These are phyloP conservation scores for Leccinum broughii DNA, from an alignment of 768 basidiomycete genomes.

Conservation along the genomic window DNA sequence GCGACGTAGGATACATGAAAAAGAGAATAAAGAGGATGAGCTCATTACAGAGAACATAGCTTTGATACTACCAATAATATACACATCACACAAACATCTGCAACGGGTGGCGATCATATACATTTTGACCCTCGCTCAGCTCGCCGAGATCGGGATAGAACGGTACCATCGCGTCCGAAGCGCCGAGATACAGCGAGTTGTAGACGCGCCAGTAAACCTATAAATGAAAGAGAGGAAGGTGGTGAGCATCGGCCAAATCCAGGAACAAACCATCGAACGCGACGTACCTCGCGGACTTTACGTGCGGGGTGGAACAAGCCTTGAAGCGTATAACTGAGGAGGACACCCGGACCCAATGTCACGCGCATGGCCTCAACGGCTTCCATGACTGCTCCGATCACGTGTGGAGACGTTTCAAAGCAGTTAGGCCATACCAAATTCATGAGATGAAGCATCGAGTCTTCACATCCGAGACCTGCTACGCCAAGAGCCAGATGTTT, in stretches of 20 bases:
- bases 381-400: conserved; percentile 98
- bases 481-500: conserved; percentile 97
- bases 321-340: conserved; percentile 90
- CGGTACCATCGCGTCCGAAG: conserved; percentile 88
- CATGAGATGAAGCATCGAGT: conserved; percentile 96
- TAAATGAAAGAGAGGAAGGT: background rate
- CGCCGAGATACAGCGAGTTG: conserved; percentile 91
- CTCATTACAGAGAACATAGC: conserved; percentile 8
- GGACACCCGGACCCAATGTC: conserved; percentile 88
- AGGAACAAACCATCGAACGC: background rate
- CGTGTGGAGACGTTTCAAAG: conserved; percentile 97
- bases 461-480: conserved; percentile 95
- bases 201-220: conserved; percentile 92
- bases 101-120: conserved; percentile 81
- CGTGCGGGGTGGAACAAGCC: conserved; percentile 97
- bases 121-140: conserved; percentile 87
- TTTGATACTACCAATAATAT: conserved; percentile 7
- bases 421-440: conserved; percentile 99
- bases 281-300: conserved; percentile 90
- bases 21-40: background rate
- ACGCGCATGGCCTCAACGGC: conserved; percentile 98
- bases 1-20: background rate
- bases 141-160: conserved; percentile 93
- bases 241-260: conserved; percentile 6
- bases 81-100: conserved; percentile 73